Evolutionary conservation across 257 asterid genomes (phyloP).

Genomic region (Lithospermum erythrorhizon): DNA sequence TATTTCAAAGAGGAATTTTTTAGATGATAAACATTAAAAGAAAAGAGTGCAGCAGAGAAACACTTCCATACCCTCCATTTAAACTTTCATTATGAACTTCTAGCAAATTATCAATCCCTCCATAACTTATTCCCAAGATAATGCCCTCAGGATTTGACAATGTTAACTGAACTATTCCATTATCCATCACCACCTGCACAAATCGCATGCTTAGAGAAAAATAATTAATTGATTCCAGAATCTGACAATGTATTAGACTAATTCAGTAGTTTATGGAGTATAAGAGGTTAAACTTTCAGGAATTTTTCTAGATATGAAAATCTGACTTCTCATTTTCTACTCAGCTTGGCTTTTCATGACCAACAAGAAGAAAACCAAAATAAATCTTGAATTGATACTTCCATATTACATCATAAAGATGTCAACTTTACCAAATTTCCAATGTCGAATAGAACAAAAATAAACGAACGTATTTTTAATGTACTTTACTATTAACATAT

Average conservation of each 20-base stretch:
- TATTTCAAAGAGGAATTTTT: background rate
- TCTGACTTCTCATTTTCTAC: too few relatives aligned
- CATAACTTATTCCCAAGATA: conserved; percentile 39
- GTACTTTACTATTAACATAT: too few relatives aligned
- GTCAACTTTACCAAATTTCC: too few relatives aligned
- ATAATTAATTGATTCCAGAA: background rate
- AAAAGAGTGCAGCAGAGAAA: background rate
- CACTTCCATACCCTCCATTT: conserved; percentile 54
- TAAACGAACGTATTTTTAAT: too few relatives aligned
- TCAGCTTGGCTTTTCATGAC: too few relatives aligned
- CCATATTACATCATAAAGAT: too few relatives aligned
- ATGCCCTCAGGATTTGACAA: conserved; percentile 70
- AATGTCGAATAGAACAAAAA: too few relatives aligned
- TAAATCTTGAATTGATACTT: too few relatives aligned
- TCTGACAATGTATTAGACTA: background rate
- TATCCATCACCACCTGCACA: conserved; percentile 57
- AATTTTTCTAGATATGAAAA: too few relatives aligned
- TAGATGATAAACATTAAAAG: conserved; percentile 3
- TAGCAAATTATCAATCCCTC: conserved; percentile 60
- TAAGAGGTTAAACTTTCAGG: background rate
- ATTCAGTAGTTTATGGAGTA: background rate
- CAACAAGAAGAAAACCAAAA: too few relatives aligned
- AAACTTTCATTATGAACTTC: conserved; percentile 44
- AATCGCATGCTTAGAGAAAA: background rate
- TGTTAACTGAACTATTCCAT: conserved; percentile 57